Base-by-base conservation (phyloP, 139 green algal species). In the Tetradesmus lagerheimii region DNA sequence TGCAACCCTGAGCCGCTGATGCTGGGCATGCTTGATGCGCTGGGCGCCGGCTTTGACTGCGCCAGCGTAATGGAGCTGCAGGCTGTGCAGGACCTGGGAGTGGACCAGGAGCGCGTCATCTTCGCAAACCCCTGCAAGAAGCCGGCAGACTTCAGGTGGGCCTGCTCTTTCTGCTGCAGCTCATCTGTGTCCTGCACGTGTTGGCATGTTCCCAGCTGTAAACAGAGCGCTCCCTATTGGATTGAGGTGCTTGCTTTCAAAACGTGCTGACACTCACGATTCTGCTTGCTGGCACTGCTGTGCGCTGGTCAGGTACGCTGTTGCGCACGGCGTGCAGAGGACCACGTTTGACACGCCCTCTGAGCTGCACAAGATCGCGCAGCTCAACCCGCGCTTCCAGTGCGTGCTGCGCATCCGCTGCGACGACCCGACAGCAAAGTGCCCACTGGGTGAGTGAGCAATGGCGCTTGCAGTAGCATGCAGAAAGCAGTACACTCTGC, bases 111-210 rank as follows among this genome's bases (percentile, higher is more conserved):
- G 0, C 87, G 92, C 62, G 97, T 99, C 86, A 93, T 99, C 23
- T 99, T 97, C 86, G 97, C 97, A 5, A 97, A 99, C 91, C 93
- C 96, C 18, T 98, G 96, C 94, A 99, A 99, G 94, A 90, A 95
- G 18, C 95, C 95, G 9, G 35, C 71, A 18, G 94, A 99, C 92
- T 96, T 99, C 83, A 53, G 86, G 15, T 85, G 71, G 3, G 66
- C 11, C 9, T 4, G 6, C 1, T n/a, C n/a, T 20, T 2, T 4
- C 71, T 37, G 71, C 31, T 37, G 71, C 71, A 23, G 2, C 71
- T 23, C 20, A 41, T n/a, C 71, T 41, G 47, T 20, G 20, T 62
- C 47, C 66, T 34, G 29, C 66, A 76, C n/a, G n/a, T n/a, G n/a
- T n/a, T n/a, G n/a, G n/a, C n/a, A n/a, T n/a, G n/a, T n/a, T n/a